A percentile compares a stretch with the other conserved stretches of the same genome.
These are phyloP conservation scores for Pichia paraexigua DNA, from an alignment of 805 yeast species.

Conservation along the genomic window DNA sequence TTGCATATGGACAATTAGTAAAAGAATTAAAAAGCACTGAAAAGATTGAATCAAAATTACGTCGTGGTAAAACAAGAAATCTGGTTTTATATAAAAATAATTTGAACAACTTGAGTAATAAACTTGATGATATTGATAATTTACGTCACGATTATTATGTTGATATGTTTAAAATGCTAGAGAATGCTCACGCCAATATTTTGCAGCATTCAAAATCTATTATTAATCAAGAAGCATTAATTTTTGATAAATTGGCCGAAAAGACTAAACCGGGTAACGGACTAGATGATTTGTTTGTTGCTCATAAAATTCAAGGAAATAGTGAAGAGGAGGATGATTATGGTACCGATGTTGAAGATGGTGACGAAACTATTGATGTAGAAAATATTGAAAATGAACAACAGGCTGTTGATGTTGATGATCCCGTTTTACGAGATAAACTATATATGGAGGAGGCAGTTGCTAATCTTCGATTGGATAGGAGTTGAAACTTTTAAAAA, in stretches of 20 bases:
- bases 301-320: not conserved
- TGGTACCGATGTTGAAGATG: not conserved
- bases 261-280: slow-evolving; percentile 91
- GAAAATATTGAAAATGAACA: not conserved
- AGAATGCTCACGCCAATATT: slow-evolving; percentile 38
- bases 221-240: slow-evolving; percentile 73
- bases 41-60: slow-evolving; percentile 49
- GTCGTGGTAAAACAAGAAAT: slow-evolving; percentile 56
- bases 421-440: not conserved
- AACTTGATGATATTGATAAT: slow-evolving; percentile 71
- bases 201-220: slow-evolving; percentile 52
- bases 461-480: not conserved
- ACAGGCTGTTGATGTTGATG: not conserved
- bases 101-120: slow-evolving; percentile 57
- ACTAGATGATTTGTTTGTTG: slow-evolving; percentile 41
- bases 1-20: slow-evolving; percentile 45
- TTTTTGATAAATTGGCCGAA: slow-evolving; percentile 70
- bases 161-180: slow-evolving; percentile 52
- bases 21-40: slow-evolving; percentile 47
- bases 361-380: not conserved
- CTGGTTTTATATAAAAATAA: slow-evolving; percentile 60
- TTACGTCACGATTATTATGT: slow-evolving; percentile 70
- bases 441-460: not conserved
- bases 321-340: slow-evolving; percentile 1
- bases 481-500: not conserved